A percentile compares a stretch with the other conserved stretches of the same genome.
phyloP scores from a whole-genome alignment of 2,329 filamentous ascomycete genomes.

The Aspergillus texensis region DNA sequence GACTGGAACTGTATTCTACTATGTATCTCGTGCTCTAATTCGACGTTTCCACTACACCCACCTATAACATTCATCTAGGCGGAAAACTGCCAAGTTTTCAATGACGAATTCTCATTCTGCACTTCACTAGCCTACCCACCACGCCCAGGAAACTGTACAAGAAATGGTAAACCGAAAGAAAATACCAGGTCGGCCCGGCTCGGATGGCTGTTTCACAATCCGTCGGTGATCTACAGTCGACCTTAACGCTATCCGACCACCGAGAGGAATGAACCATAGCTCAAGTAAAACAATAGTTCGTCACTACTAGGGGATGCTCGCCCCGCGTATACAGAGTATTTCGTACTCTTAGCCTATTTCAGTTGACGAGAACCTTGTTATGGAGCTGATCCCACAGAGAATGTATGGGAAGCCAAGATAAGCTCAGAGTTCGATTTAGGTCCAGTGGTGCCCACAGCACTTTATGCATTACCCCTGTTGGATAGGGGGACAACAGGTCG shows the following conservation, averaged over 20 bases:
- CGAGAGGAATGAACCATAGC: neutral
- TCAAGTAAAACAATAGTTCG: neutral
- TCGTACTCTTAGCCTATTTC: too few species aligned
- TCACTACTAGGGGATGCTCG: neutral
- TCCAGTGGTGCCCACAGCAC: too few species aligned
- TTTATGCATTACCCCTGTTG: too few species aligned
- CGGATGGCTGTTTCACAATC: neutral
- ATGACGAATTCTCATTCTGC: neutral
- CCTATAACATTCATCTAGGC: neutral
- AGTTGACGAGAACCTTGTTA: too few species aligned
- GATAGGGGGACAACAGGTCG: too few species aligned
- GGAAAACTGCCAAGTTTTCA: neutral
- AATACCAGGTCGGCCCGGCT: neutral
- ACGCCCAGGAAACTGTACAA: neutral
- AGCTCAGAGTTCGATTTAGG: too few species aligned
- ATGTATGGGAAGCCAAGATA: too few species aligned
- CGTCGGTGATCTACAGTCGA: neutral
- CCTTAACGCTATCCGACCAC: neutral
- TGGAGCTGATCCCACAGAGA: too few species aligned
- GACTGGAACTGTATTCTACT: neutral
- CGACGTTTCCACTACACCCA: neutral
- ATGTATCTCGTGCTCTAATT: too few species aligned
- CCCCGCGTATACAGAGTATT: neutral
- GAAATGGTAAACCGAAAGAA: too few species aligned
- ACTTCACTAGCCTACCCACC: neutral